Evolutionary conservation across 2,329 filamentous ascomycete genomes (phyloP).

Genomic region (Microdochium bolleyi): DNA sequence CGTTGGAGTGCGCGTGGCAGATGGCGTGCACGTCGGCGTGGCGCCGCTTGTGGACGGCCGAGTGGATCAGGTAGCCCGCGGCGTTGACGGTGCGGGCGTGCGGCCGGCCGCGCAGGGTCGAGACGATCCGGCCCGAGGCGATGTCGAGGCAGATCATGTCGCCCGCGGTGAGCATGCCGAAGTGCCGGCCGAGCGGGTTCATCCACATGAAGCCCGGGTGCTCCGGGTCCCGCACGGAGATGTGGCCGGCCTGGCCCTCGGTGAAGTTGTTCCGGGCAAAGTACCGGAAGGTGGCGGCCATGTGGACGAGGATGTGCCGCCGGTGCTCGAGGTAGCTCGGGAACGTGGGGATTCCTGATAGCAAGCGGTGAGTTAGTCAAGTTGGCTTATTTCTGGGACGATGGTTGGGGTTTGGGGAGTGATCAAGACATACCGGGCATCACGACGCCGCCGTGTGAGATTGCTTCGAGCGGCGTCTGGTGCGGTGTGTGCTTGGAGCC

Average conservation of each 20-base stretch:
- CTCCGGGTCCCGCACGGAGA: conserved; percentile 59
- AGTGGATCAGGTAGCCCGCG: conserved; percentile 64
- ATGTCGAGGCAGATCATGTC: conserved; percentile 62
- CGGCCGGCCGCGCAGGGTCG: conserved; percentile 44
- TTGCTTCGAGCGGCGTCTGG: neutral
- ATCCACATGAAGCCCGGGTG: conserved; percentile 59
- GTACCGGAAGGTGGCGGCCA: conserved; percentile 61
- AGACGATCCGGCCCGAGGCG: conserved; percentile 46
- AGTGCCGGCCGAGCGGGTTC: conserved; percentile 58
- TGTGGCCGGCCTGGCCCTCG: conserved; percentile 63
- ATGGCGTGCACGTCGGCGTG: conserved; percentile 54
- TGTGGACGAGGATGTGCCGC: conserved; percentile 56
- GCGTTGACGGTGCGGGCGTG: conserved; percentile 52
- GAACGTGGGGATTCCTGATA: conserved; percentile 33
- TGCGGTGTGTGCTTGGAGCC: neutral
- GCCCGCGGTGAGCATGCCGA: conserved; percentile 53
- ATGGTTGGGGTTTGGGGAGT: neutral
- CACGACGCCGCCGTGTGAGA: neutral
- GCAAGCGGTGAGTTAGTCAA: neutral
- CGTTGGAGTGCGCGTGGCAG: conserved; percentile 60
- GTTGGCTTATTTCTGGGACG: neutral
- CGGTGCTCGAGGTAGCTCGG: conserved; percentile 36
- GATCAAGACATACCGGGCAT: neutral
- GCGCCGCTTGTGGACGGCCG: conserved; percentile 57
- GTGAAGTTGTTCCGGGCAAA: conserved; percentile 58